phyloP scores from a whole-genome alignment of 768 basidiomycete species.

The Chiua virens region DNA sequence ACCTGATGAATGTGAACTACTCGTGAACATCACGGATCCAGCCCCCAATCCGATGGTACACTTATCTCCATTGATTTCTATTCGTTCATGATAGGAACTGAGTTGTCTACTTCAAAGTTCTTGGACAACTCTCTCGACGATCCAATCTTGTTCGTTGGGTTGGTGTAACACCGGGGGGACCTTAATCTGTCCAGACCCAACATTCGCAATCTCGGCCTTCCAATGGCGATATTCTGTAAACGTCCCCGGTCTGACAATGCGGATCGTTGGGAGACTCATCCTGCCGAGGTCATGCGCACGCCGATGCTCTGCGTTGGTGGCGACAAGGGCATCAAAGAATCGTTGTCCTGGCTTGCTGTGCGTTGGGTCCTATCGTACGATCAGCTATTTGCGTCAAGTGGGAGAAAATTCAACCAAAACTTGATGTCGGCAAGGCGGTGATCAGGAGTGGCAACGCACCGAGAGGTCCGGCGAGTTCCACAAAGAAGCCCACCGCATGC shows the following conservation, averaged over 20 bases:
- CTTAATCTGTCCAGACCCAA: conserved; percentile 13
- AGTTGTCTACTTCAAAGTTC: conserved; percentile 8
- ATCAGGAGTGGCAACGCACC: conserved; percentile 9
- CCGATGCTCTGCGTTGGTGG: background rate
- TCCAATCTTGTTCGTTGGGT: conserved; percentile 10
- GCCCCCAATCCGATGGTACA: no score
- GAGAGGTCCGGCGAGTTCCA: conserved; percentile 9
- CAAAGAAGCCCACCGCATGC: conserved; percentile 11
- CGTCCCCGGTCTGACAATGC: conserved; percentile 18
- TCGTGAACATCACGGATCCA: no score
- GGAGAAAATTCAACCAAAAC: no score
- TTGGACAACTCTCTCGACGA: conserved; percentile 12
- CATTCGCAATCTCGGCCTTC: conserved; percentile 3
- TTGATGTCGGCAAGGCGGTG: no score
- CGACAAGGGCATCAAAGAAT: conserved; percentile 8
- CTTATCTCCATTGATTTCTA: no score
- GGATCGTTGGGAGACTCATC: conserved; percentile 19
- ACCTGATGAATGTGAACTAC: no score
- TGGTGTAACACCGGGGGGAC: conserved; percentile 11
- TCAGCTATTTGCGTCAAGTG: background rate
- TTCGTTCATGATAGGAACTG: no score
- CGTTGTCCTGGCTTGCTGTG: background rate
- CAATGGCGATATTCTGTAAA: conserved; percentile 19
- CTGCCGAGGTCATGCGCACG: background rate
- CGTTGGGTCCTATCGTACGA: conserved; percentile 4